Conservation (phyloP, 2,329 filamentous ascomycete genomes). For the Exophiala spinifera region DNA sequence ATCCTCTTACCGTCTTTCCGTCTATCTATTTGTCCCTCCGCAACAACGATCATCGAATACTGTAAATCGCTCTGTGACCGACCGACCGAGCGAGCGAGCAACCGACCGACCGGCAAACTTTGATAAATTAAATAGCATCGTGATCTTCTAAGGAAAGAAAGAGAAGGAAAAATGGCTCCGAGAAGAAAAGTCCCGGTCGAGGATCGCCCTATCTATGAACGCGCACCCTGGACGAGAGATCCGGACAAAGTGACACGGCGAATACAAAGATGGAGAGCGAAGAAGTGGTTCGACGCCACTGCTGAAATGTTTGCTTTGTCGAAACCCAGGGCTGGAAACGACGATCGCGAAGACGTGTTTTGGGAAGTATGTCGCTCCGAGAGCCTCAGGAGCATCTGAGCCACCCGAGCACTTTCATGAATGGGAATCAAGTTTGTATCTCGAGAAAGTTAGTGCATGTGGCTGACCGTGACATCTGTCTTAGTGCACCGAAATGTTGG, state of each 20-base stretch:
- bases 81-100: too few relatives aligned
- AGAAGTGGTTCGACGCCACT: conserved; percentile 8
- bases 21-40: too few relatives aligned
- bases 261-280: conserved; percentile 5
- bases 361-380: conserved; percentile 18
- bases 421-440: too few relatives aligned
- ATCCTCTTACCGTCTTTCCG: too few relatives aligned
- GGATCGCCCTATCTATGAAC: not conserved
- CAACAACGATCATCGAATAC: too few relatives aligned
- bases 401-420: too few relatives aligned
- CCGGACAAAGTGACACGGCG: not conserved
- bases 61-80: too few relatives aligned
- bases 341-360: not conserved
- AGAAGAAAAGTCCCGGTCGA: not conserved
- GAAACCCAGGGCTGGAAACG: conserved; percentile 1
- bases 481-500: conserved; percentile 19
- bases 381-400: too few relatives aligned
- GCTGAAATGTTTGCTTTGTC: conserved; percentile 11
- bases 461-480: not conserved
- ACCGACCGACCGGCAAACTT: too few relatives aligned
- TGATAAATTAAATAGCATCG: too few relatives aligned
- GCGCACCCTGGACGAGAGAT: conserved; percentile 7
- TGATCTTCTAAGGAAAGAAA: too few relatives aligned
- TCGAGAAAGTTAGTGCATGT: not conserved
- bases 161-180: not conserved